Evolutionary conservation across 495 filamentous ascomycete species (phyloP).

Genomic region (Lineolata rhizophorae): DNA sequence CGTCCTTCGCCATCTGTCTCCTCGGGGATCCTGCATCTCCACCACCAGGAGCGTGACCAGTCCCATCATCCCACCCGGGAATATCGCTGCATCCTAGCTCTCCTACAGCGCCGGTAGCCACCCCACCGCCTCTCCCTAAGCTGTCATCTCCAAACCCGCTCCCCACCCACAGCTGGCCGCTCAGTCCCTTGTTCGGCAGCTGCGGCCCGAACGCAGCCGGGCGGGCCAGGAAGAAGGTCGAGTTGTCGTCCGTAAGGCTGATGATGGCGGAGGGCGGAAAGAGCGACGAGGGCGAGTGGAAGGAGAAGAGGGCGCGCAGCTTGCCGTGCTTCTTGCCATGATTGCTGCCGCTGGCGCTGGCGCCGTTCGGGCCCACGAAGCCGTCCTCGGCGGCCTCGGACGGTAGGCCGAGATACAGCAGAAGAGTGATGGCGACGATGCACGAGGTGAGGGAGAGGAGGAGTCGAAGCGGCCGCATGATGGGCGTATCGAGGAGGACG

Average conservation of each 20-base stretch:
- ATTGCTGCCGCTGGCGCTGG: neutral
- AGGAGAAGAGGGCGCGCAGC: conserved; percentile 35
- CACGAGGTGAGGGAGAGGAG: conserved; percentile 16
- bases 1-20: neutral
- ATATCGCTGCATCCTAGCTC: conserved; percentile 97
- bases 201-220: conserved; percentile 84
- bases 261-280: conserved; percentile 92
- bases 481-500: no score
- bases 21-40: conserved; percentile 9
- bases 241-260: conserved; percentile 92
- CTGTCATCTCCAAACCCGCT: conserved; percentile 61
- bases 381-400: no score
- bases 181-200: conserved; percentile 51
- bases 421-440: conserved; percentile 13
- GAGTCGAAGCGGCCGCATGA: conserved; percentile 21
- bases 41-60: conserved; percentile 5
- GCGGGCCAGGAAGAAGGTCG: conserved; percentile 80
- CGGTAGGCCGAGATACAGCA: conserved; percentile 15
- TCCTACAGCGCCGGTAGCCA: conserved; percentile 36
- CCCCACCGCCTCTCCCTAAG: conserved; percentile 33
- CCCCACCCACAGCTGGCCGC: conserved; percentile 74
- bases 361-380: conserved; percentile 6
- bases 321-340: no score
- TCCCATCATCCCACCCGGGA: conserved; percentile 60
- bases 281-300: conserved; percentile 48